Evolutionary conservation across 2,329 filamentous ascomycete genomes (phyloP), one percentile per base, ranked within the genome.

Genomic region (Davidsoniella virescens): DNA sequence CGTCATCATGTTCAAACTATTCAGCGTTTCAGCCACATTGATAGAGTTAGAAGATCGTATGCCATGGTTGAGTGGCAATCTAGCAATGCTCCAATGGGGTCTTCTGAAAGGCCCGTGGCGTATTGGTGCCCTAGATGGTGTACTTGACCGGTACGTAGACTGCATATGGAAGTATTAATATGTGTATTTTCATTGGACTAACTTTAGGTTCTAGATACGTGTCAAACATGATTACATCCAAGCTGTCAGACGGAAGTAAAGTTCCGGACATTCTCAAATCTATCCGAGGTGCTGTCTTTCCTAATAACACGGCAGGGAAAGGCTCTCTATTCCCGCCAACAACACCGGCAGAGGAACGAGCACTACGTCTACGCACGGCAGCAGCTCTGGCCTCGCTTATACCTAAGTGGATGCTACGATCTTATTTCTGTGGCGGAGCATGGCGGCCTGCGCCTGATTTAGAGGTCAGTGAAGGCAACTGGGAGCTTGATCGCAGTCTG

Each of bases 61-160:
- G 87, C 90, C 90, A 55, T 96, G 90, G 90, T 73, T 94, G 51
- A 73, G 72, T 61, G 86, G 86, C 61, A 69, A 76, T 57, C 63
- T 92, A 54, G 83, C 84, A 52, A 75, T 94, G 64, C 63, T 82
- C 57, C 86, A 92, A 66, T 81, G 84, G 71, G 72, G 78, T 57
- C 73, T 80, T 59, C 66, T 90, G 60, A 70, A 72, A 59, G 86
- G 87, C 20, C 85, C 85, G 56, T 84, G 87, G 59, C 75, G 67
- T 65, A 65, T 94, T 56, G 87, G 84, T 61, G 73, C 75, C 59
- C 76, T 82, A 25, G 75, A 93, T 64, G 81, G 87, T 56, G 73
- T 80, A 63, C 69, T 95, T 65, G 90, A 96, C 70, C 93, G 87
- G 90, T 96, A 79, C 82, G 86, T 60, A 55, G 39, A n/a, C n/a